Evolutionary conservation across 768 basidiomycete genomes (phyloP), one percentile per base, ranked within the genome.

Genomic region (Agaricus subrufescens): DNA sequence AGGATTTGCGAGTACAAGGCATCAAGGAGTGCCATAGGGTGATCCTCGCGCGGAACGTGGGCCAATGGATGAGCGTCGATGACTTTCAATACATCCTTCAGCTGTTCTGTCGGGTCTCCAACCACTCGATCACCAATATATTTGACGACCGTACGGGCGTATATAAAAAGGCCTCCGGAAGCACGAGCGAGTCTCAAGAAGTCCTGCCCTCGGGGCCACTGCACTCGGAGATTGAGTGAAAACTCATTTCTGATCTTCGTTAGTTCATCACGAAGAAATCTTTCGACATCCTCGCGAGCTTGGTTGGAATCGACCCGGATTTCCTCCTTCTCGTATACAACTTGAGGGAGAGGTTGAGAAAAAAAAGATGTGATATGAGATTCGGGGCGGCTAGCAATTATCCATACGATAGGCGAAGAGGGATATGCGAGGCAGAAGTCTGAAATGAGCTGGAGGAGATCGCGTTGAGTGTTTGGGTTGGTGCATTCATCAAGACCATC

Each of bases 11-110:
- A 7, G 11, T 59, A 59, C 10, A 59, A 54, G 9, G 27, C 34
- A 51, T 56, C 54, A 34, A 59, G 54, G 9, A 27, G 26, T 25
- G 48, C 50, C 50, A 59, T 50, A 11, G 58, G 58, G 42, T 42
- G 25, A 7, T 9, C 15, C 23, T 26, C 39, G 31, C 39, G 23
- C 26, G 15, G 6, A 4, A 12, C 9, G 6, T 5, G 5, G 3
- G 1, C 1, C 19, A 25, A 11, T 6, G 23, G 50, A 34, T 34
- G 34, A 2, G 7, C 23, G 23, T 51, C 40, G 12, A 51, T 51
- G 39, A 51, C 50, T 12, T 42, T 46, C 14, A 58, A 42, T 19
- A 56, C 50, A 40, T 27, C 38, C 29, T 42, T 27, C 3, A 51
- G 25, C 14, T 51, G 50, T 42, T 23, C 26, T 9, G 4, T 15